phyloP scores from a whole-genome alignment of 164 flowering plant species.

The Dillenia suffruticosa region DNA sequence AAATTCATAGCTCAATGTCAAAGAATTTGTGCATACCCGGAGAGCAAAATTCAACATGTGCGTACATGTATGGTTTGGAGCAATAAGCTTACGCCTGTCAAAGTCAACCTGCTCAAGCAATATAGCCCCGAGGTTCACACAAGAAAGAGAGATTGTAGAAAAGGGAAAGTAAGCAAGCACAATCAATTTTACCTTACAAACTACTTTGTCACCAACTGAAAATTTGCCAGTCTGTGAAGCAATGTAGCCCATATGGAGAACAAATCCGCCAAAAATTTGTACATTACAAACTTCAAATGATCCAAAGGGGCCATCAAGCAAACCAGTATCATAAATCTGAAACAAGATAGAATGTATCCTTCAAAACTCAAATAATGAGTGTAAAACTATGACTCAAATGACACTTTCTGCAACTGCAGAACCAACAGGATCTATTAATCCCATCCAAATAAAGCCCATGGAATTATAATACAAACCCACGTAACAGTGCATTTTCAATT shows the following conservation, averaged over 20 bases:
- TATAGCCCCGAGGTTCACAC: neutral
- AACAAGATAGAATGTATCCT: constrained; percentile 13
- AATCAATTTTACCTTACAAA: constrained; percentile 60
- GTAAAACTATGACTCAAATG: too few species aligned
- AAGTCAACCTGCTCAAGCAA: constrained; percentile 76
- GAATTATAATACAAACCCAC: too few species aligned
- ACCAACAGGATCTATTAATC: too few species aligned
- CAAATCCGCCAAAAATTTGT: constrained; percentile 84
- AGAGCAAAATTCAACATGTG: constrained; percentile 98
- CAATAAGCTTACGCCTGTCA: constrained; percentile 78
- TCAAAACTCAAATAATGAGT: too few species aligned
- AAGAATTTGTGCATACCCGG: constrained; percentile 43
- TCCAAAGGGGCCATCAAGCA: constrained; percentile 61
- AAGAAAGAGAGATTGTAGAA: neutral
- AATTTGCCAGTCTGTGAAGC: constrained; percentile 37
- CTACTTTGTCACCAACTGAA: constrained; percentile 61
- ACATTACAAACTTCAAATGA: constrained; percentile 77
- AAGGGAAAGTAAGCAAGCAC: neutral
- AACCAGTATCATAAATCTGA: constrained; percentile 91
- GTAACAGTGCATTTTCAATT: too few species aligned
- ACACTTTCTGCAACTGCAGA: too few species aligned
- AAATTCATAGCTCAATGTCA: neutral
- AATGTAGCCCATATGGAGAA: constrained; percentile 82
- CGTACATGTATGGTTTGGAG: constrained; percentile 99
- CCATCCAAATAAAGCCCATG: too few species aligned